Base-by-base conservation (phyloP, 352 stramenopile genomes). In the Phytophthora lateralis region DNA sequence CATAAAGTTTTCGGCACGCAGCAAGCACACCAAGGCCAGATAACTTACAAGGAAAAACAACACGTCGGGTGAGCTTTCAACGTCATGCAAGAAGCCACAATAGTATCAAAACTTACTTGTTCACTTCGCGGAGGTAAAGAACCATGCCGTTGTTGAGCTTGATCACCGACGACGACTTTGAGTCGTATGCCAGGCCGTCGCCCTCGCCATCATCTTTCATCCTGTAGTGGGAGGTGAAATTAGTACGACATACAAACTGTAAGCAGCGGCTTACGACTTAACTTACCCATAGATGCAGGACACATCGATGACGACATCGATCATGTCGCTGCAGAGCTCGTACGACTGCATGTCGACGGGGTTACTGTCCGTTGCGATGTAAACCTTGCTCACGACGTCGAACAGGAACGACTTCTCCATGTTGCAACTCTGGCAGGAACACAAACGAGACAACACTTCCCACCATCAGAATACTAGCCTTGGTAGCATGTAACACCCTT, bases 381-480 rank as follows among this genome's bases (percentile, higher is more conserved):
- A 99, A 27, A 99, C 82, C 69, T 99, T 99, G 78, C 89, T 98
- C n/a, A 98, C 94, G 10, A 99, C 97, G 74, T 99, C 97, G 63
- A 99, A 99, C 34, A 99, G 66, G 63, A 99, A 99, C 32, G 95
- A 97, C 71, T 99, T 99, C 63, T 99, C 97, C 93, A 99, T 99
- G 63, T 97, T 98, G 81, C 96, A 99, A 50, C 89, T 98, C 72
- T 90, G 74, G 27, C 20, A 62, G 8, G 47, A 37, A 88, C 63
- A 10, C 38, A 29, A 53, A 14, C 46, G 48, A 60, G 34, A 48
- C 24, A 58, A 9, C 6, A 9, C 12, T n/a, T n/a, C 15, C 24
- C 26, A 49, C 39, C 14, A 15, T 55, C 38, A 63, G 41, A 2
- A 9, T 37, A 20, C 26, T 37, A n/a, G 6, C 20, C 15, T 41